A percentile compares a stretch with the other conserved stretches of the same genome.
Evolutionary conservation across 306 rosid species (phyloP).

Genomic region (Crotalaria pallida): DNA sequence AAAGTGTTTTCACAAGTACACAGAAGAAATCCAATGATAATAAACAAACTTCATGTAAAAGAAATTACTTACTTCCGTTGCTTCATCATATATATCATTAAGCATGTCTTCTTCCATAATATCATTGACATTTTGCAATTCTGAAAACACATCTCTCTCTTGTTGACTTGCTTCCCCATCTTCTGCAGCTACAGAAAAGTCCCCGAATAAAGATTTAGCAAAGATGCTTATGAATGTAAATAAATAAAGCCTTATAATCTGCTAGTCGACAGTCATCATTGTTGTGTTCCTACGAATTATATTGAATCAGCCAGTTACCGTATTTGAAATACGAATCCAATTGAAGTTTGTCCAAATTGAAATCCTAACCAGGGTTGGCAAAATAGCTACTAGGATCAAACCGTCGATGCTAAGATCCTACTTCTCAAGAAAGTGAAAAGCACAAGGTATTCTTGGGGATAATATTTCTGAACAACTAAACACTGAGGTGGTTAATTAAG

Average conservation of each 20-base stretch:
- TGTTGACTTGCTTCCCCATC: conserved; percentile 35
- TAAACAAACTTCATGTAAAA: conserved; percentile 1
- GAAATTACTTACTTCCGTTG: conserved; percentile 54
- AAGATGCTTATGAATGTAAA: neutral
- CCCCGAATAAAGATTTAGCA: neutral
- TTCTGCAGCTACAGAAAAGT: conserved; percentile 34
- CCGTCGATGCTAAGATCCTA: neutral
- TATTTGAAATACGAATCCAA: neutral
- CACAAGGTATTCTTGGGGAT: neutral
- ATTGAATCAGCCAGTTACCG: neutral
- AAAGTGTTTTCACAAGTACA: conserved; percentile 1
- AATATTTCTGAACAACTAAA: neutral
- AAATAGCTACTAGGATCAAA: neutral
- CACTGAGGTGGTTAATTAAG: neutral
- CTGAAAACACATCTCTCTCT: conserved; percentile 36
- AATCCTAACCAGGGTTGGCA: neutral
- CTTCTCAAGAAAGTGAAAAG: neutral
- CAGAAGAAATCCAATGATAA: neutral
- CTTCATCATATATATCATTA: conserved; percentile 46
- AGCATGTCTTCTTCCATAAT: conserved; percentile 49
- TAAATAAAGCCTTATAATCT: neutral
- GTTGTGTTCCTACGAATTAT: neutral
- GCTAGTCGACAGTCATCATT: neutral
- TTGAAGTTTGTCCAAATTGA: neutral
- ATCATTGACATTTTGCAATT: conserved; percentile 41